Evolutionary conservation across 129 eudicot species (phyloP), one percentile per base, ranked within the genome.

Genomic region (Lactuca saligna): DNA sequence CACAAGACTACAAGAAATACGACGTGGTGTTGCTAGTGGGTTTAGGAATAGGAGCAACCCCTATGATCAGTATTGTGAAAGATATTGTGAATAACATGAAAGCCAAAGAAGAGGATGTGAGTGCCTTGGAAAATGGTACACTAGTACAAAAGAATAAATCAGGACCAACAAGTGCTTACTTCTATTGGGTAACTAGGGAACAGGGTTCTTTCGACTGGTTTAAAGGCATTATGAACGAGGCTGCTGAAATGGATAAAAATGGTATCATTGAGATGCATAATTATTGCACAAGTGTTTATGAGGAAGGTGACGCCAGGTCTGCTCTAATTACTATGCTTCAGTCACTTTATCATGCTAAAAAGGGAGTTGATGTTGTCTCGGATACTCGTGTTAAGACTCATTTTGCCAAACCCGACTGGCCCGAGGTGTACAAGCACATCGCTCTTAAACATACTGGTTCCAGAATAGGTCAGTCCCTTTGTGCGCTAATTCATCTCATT

Each of bases 131-230:
- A 54, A 79, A 72, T 57, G 81, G 8, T 39, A 39, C 71, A 54
- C 41, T 55, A 25, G 29, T 25, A n/a, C 68, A 69, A 57, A 64
- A 66, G 69, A 75, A 58, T 35, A 81, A 65, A 63, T 29, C 81
- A 8, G 79, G 84, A 3, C 42, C 75, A 49, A 66, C 56, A 11
- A 58, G 69, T 51, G 96, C 96, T 15, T 90, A 90, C 49, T 82
- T 86, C 78, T 84, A 86, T 66, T 90, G 95, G 97, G 91, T 87
- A 14, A 84, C 95, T 4, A 69, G 88, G 66, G 91, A 86, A 64
- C 96, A 89, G 48, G 93, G 90, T 3, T 84, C 96, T 0, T 84
- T 86, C 29, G 88, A 78, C 9, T 90, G 97, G 97, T 90, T 90
- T 66, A 82, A 84, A 71, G 88, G 80, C 4, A 86, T 84, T 17